These are phyloP conservation scores for Phytophthora foliorum DNA, from an alignment of 352 stramenopile genomes.

Conservation along the genomic window DNA sequence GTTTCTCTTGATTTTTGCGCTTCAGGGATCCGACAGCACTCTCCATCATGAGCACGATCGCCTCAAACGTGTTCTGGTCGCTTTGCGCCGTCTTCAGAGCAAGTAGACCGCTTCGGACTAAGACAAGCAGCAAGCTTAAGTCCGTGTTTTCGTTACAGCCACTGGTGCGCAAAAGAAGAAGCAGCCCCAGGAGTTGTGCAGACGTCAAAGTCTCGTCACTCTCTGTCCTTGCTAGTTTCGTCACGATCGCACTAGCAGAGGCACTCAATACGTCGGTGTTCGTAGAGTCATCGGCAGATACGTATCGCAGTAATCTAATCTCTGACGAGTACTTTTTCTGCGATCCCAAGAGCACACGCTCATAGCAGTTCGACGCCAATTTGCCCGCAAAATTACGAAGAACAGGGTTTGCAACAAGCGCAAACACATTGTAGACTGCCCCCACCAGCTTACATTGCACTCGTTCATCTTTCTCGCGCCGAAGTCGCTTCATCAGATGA, in stretches of 20 bases:
- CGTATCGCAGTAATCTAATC: conserved; percentile 31
- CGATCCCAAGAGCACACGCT: conserved; percentile 32
- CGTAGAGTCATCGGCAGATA: conserved; percentile 17
- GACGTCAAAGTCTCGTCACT: conserved; percentile 39
- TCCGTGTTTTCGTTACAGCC: not conserved
- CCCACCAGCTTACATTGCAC: conserved; percentile 31
- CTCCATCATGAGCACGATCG: conserved; percentile 32
- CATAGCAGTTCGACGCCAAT: conserved; percentile 30
- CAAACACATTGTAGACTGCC: conserved; percentile 43
- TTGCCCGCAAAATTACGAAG: conserved; percentile 25
- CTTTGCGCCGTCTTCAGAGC: conserved; percentile 23
- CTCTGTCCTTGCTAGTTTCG: conserved; percentile 35
- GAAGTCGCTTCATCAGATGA: conserved; percentile 32
- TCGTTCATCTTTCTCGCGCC: conserved; percentile 22
- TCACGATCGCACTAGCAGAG: conserved; percentile 24
- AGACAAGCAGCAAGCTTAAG: conserved; percentile 24
- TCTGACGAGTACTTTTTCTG: conserved; percentile 19
- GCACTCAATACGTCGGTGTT: not conserved
- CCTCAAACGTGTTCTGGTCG: conserved; percentile 8
- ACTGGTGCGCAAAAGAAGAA: conserved; percentile 46
- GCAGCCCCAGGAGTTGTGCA: conserved; percentile 44
- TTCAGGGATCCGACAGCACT: conserved; percentile 23
- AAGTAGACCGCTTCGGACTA: conserved; percentile 32
- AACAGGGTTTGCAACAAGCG: conserved; percentile 26
- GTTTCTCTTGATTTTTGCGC: conserved; percentile 17